A percentile compares a stretch with the other conserved stretches of the same genome.
phyloP scores from a whole-genome alignment of 1,284 basidiomycete species.

The Cystobasidium pallidum region DNA sequence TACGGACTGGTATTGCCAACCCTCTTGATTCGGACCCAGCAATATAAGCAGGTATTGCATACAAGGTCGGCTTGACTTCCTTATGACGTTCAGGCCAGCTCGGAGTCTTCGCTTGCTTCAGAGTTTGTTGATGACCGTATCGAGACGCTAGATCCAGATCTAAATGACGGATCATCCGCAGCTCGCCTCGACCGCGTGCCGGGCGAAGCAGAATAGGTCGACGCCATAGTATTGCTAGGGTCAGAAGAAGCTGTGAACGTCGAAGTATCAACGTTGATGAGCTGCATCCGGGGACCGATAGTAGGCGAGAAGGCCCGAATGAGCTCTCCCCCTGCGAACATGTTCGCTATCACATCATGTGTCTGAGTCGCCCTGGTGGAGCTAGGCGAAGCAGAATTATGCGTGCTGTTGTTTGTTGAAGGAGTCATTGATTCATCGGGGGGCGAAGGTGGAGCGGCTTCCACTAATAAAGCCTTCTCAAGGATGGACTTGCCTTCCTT shows the following conservation, averaged over 20 bases:
- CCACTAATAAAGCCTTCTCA: slow-evolving; percentile 78
- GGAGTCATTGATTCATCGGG: not conserved
- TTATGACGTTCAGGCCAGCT: not conserved
- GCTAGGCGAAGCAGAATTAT: not conserved
- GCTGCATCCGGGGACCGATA: slow-evolving; percentile 14
- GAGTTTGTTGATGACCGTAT: slow-evolving; percentile 20
- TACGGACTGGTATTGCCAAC: too few species aligned
- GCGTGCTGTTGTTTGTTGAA: not conserved
- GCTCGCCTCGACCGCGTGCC: not conserved
- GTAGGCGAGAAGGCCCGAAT: slow-evolving; percentile 13
- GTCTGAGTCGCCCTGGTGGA: not conserved
- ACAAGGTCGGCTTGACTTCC: not conserved
- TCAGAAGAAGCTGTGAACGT: slow-evolving; percentile 19
- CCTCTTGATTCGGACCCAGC: too few species aligned
- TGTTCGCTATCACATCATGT: slow-evolving; percentile 16
- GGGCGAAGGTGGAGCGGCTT: slow-evolving; percentile 46
- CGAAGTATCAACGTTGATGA: slow-evolving; percentile 28
- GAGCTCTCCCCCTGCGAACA: slow-evolving; percentile 17
- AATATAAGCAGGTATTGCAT: too few species aligned
- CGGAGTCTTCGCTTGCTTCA: slow-evolving; percentile 31
- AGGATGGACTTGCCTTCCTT: slow-evolving; percentile 98
- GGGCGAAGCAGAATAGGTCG: slow-evolving; percentile 2
- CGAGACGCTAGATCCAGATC: slow-evolving; percentile 19
- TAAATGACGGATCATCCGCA: not conserved
- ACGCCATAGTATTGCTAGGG: not conserved